A percentile compares a stretch with the other conserved stretches of the same genome.
These are phyloP conservation scores for Paramecium pentaurelia DNA, from an alignment of 73 alveolate genomes.

Conservation along the genomic window DNA sequence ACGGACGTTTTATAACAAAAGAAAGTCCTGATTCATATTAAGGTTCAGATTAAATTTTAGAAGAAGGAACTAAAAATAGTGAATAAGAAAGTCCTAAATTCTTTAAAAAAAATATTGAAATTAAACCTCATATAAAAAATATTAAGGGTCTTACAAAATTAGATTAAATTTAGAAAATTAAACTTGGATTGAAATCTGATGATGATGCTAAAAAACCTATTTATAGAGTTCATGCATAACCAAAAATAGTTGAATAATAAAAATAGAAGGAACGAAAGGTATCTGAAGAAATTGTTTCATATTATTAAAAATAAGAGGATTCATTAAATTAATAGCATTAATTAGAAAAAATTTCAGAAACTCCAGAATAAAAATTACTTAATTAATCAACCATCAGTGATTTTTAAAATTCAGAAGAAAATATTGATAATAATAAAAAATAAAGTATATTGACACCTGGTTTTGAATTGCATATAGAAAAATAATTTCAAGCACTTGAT, in stretches of 20 bases:
- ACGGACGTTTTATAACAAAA: background rate
- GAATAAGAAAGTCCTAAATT: conserved; percentile 12
- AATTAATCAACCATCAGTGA: background rate
- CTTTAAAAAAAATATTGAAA: background rate
- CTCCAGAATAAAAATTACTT: conserved; percentile 11
- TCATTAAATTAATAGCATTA: background rate
- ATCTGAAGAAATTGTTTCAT: background rate
- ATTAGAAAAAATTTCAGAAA: background rate
- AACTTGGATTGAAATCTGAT: background rate
- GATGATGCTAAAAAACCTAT: conserved; percentile 11
- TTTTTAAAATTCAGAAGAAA: background rate
- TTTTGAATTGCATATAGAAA: background rate
- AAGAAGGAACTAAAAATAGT: background rate
- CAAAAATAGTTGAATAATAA: background rate
- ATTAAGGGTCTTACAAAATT: background rate
- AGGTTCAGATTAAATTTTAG: background rate
- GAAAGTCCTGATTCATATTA: conserved; percentile 33
- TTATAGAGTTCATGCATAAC: conserved; percentile 4
- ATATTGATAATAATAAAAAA: background rate
- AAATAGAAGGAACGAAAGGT: background rate
- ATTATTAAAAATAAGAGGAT: background rate
- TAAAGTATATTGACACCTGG: background rate
- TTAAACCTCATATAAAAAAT: background rate
- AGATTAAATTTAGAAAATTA: background rate
- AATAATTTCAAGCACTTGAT: background rate